Base-by-base conservation (phyloP, 148 eudicot genomes). In the Euryodendron excelsum region DNA sequence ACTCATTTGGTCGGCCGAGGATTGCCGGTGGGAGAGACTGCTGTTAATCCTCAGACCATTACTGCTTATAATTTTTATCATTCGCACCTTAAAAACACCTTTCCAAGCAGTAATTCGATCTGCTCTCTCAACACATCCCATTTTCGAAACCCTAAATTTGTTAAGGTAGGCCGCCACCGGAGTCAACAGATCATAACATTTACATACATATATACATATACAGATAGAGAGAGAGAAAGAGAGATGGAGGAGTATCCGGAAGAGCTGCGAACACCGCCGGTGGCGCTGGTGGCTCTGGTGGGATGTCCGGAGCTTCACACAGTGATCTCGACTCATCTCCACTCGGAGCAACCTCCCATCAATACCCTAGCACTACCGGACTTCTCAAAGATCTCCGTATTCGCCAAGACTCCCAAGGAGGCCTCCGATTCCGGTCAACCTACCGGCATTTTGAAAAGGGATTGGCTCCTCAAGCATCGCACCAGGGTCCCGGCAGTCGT, bases 301-400 rank as follows among this genome's bases (percentile, higher is more conserved):
- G 98, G 98, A 0, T 89, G 88, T 66, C 79, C 93, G 23, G 94
- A 96, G 71, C 85, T 91, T 10, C 99, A 96, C 86, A 56, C 88
- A 10, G 67, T 81, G 17, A 91, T 96, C 75, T 90, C 97, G 50
- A 73, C 89, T 1, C 89, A 89, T 80, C 93, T 96, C 28, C 93
- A 96, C 87, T 85, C 94, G 17, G 88, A 86, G 52, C 88, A 91
- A 56, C 99, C 99, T 0, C 99, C 99, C 5, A 87, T 96, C 44
- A 91, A 96, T 74, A 85, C 98, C n/a, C 86, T 96, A 31, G 99
- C 99, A 44, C 84, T 96, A 60, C 98, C 99, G 21, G 99, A 93
- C 84, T 88, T 90, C 84, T 77, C 91, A 23, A 96, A 90, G 88
- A 84, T 91, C 86, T 83, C 91, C 1, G 58, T 93, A 12, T 74